Percentiles rank a stretch among this genome's conserved stretches.
phyloP scores from a whole-genome alignment of 1,139 yeast species.

The Geotrichum cucujoidarum region DNA sequence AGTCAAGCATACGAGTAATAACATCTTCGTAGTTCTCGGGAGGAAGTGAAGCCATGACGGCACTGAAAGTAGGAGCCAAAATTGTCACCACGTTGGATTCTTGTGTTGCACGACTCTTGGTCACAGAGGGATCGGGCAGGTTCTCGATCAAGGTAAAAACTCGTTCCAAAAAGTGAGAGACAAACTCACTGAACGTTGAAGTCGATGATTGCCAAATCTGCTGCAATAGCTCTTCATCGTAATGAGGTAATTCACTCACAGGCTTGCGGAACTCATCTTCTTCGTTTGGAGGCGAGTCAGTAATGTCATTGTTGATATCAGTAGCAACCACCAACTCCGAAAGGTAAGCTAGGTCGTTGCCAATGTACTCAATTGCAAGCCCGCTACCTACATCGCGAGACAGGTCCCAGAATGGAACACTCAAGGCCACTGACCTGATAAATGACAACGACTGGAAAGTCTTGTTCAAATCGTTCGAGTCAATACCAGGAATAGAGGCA shows the following conservation, averaged over 20 bases:
- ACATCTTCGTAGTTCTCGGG: constrained; percentile 54
- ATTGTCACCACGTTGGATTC: constrained; percentile 47
- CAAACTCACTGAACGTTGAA: constrained; percentile 59
- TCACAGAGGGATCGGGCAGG: constrained; percentile 45
- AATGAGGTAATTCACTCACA: constrained; percentile 25
- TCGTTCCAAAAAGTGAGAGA: constrained; percentile 54
- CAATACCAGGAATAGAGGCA: constrained; percentile 74
- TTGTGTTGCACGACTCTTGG: constrained; percentile 31
- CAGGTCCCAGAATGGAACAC: constrained; percentile 55
- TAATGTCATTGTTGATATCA: constrained; percentile 3
- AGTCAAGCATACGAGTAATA: constrained; percentile 50
- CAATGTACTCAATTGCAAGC: constrained; percentile 70
- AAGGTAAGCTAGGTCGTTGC: constrained; percentile 40
- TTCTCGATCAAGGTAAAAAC: constrained; percentile 68
- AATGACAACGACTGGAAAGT: constrained; percentile 67
- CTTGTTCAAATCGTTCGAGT: constrained; percentile 77
- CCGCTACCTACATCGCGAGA: constrained; percentile 38
- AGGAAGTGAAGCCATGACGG: constrained; percentile 66
- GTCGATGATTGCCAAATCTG: constrained; percentile 71
- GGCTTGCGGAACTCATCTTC: constrained; percentile 23
- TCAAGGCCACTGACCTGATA: constrained; percentile 65
- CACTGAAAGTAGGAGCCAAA: constrained; percentile 60
- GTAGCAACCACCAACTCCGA: constrained; percentile 24
- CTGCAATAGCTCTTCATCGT: constrained; percentile 46
- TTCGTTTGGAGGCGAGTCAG: constrained; percentile 1